Evolutionary conservation across 2,329 filamentous ascomycete species (phyloP), one percentile per base, ranked within the genome.

Genomic region (Exophiala phaeomuriformis): DNA sequence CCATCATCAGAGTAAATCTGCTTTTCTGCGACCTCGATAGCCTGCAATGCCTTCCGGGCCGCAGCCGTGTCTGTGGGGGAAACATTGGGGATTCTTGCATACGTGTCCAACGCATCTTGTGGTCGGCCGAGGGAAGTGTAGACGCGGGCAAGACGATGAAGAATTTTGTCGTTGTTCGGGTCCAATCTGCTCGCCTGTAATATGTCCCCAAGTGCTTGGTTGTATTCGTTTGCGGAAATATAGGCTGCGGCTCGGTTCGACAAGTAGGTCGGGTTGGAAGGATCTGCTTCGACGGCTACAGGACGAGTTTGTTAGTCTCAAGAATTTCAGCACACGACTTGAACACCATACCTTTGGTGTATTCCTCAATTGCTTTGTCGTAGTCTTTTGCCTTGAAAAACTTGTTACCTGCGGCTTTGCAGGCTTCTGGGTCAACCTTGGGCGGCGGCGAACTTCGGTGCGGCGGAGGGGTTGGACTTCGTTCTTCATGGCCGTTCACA

Each of bases 311-410:
- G 59, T 57, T 51, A 58, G 58, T 56, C 62, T n/a, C 47, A 12
- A 27, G 9, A 28, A 47, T 40, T n/a, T 45, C 31, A 52, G 46
- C 44, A 10, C 36, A n/a, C 44, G 41, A 36, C 29, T 12, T 45
- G 28, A n/a, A 31, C 7, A 45, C 41, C 46, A 33, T 77, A 95
- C 91, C 91, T 81, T 95, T 95, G 63, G 87, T 88, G 71, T 97
- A 98, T 71, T 96, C 89, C 63, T 87, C 81, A 68, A 97, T 90
- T 28, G 93, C 91, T 67, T 86, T 85, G 56, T 78, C 74, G 70
- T 91, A 98, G 66, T 96, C 88, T 68, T 86, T 88, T 60, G 90
- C 88, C 76, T 96, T 97, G 80, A 96, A 98, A 67, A 88, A 91
- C 66, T 93, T 93, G 75, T 98, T 98, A 55, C 93, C 93, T 1